Evolutionary conservation across 139 green algal genomes (phyloP).

Genomic region (Penium margaritaceum): DNA sequence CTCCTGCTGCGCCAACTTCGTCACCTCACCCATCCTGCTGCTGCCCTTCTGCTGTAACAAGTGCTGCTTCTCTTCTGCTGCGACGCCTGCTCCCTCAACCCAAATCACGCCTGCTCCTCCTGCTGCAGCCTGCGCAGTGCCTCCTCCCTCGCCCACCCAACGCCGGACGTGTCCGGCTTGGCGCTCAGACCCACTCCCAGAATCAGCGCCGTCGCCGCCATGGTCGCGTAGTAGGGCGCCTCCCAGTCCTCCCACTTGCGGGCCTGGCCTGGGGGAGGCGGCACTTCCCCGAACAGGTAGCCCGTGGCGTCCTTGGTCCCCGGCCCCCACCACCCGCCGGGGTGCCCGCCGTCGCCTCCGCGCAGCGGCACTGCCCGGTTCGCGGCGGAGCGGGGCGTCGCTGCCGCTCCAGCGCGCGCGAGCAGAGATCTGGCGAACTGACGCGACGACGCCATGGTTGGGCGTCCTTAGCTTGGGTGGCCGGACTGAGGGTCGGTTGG

Average conservation of each 20-base stretch:
- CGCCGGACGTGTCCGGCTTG: constrained; percentile 44
- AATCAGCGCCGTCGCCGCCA: constrained; percentile 33
- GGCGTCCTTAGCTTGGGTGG: too few relatives aligned
- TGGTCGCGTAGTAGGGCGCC: constrained; percentile 43
- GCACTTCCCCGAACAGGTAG: constrained; percentile 43
- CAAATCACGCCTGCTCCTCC: background rate
- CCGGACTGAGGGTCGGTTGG: too few relatives aligned
- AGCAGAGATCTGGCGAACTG: too few relatives aligned
- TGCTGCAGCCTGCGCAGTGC: constrained; percentile 19
- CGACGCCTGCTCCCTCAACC: too few relatives aligned
- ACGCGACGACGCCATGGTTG: too few relatives aligned
- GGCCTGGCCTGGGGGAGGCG: constrained; percentile 29
- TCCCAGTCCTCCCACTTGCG: constrained; percentile 49
- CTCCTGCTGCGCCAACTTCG: too few relatives aligned
- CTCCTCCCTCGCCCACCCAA: constrained; percentile 38
- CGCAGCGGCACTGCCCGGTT: constrained; percentile 7
- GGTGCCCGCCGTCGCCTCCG: constrained; percentile 4
- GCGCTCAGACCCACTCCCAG: constrained; percentile 41
- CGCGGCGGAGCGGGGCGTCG: constrained; percentile 1
- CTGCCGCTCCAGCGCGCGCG: too few relatives aligned
- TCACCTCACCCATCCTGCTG: too few relatives aligned
- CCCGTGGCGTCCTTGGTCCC: constrained; percentile 41
- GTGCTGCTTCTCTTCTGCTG: too few relatives aligned
- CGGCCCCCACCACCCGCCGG: constrained; percentile 27
- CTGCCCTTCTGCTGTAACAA: too few relatives aligned